Percentiles rank a stretch among this genome's conserved stretches.
phyloP scores from a whole-genome alignment of 139 green algal species.

The Ulvella scutata region DNA sequence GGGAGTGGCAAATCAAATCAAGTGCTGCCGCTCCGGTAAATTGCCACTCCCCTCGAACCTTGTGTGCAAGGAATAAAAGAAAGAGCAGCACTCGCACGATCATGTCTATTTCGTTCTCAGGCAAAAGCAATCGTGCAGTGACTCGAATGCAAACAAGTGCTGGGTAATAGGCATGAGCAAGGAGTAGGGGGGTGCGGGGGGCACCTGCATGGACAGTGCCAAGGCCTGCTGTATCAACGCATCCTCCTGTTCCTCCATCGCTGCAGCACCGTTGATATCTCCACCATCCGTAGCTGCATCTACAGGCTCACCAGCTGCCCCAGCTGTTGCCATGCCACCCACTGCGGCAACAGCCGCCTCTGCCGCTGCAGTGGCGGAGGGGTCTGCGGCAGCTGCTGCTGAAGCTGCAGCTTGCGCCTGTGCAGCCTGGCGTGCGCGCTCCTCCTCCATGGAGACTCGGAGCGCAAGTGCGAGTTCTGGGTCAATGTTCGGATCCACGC shows the following conservation, averaged over 20 bases:
- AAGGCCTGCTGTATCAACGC: conserved; percentile 56
- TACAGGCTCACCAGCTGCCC: conserved; percentile 4
- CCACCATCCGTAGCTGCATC: conserved; percentile 11
- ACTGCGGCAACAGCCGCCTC: conserved; percentile 9
- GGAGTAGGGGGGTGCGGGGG: too few species aligned
- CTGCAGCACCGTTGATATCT: conserved; percentile 3
- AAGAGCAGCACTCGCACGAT: too few species aligned
- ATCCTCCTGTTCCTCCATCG: conserved; percentile 44
- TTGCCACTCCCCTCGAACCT: too few species aligned
- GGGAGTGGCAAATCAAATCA: too few species aligned
- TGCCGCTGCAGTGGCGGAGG: conserved; percentile 3
- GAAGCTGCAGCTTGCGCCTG: conserved; percentile 16
- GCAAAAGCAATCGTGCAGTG: too few species aligned
- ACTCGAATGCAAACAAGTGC: too few species aligned
- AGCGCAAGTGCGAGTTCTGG: conserved; percentile 86
- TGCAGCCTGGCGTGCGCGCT: conserved; percentile 71
- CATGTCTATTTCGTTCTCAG: too few species aligned
- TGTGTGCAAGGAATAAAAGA: too few species aligned
- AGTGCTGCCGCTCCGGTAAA: too few species aligned
- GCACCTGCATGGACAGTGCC: conserved; percentile 80
- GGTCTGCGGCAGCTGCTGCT: conserved; percentile 3
- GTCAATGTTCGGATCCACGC: conserved; percentile 92
- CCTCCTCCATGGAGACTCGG: conserved; percentile 91
- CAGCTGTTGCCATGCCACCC: conserved; percentile 8
- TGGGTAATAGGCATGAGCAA: too few species aligned